Percentiles rank a stretch among this genome's conserved stretches.
phyloP scores from a whole-genome alignment of 345 rosid species.

The Arabis hirsuta region DNA sequence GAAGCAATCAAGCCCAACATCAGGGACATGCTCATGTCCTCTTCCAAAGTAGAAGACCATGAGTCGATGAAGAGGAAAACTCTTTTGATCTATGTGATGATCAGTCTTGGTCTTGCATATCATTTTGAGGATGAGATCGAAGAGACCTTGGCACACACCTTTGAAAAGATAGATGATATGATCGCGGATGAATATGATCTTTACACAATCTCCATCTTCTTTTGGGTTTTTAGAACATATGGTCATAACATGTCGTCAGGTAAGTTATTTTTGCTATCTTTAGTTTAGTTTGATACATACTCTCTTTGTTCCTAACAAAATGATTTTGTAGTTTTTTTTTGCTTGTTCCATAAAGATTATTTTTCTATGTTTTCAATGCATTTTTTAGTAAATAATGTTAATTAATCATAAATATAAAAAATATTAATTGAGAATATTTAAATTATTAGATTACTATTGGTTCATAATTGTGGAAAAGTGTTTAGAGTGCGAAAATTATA shows the following conservation, averaged over 20 bases:
- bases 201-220: conserved; percentile 8
- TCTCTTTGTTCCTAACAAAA: too few species aligned
- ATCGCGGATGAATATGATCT: neutral
- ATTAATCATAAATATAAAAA: too few species aligned
- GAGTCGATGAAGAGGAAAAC: neutral
- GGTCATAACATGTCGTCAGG: conserved; percentile 19
- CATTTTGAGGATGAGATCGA: conserved; percentile 26
- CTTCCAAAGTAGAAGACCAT: neutral
- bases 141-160: neutral
- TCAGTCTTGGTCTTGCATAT: conserved; percentile 19
- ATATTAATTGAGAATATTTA: too few species aligned
- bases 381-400: too few species aligned
- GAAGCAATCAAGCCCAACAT: conserved; percentile 14
- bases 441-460: too few species aligned
- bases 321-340: too few species aligned
- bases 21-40: neutral
- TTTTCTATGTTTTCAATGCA: too few species aligned
- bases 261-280: neutral
- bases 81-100: conserved; percentile 21
- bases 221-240: conserved; percentile 19
- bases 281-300: neutral
- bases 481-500: too few species aligned
- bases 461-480: too few species aligned
- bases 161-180: conserved; percentile 11
- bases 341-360: too few species aligned